phyloP scores from a whole-genome alignment of 345 rosid species.

The Eucalyptus cloeziana region DNA sequence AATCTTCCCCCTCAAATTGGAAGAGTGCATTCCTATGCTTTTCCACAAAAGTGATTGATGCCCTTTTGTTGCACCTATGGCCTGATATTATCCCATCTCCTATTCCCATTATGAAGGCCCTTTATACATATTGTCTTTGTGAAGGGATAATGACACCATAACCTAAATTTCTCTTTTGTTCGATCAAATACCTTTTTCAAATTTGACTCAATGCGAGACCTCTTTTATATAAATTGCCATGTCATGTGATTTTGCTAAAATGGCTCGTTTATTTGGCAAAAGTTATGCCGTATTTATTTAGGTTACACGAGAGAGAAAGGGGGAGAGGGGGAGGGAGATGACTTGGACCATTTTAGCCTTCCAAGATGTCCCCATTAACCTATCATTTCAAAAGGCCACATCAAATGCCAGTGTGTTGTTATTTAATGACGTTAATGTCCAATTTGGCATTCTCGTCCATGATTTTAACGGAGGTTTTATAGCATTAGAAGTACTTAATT shows the following conservation, averaged over 20 bases:
- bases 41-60: neutral
- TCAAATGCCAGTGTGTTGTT: neutral
- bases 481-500: neutral
- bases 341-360: neutral
- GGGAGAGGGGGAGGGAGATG: neutral
- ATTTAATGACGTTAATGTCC: neutral
- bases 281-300: neutral
- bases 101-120: accelerated
- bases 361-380: neutral
- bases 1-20: neutral
- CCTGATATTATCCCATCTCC: neutral
- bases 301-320: neutral
- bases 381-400: neutral
- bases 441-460: neutral
- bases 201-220: neutral
- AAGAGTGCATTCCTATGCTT: neutral
- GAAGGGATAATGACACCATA: neutral
- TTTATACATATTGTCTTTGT: neutral
- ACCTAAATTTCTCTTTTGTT: neutral
- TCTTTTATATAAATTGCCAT: neutral
- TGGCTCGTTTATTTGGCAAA: neutral
- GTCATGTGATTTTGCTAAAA: neutral
- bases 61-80: neutral
- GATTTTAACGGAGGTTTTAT: neutral
- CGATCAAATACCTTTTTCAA: neutral